Evolutionary conservation across 2,329 filamentous ascomycete genomes (phyloP).

Genomic region (Aspergillus carbonarius): DNA sequence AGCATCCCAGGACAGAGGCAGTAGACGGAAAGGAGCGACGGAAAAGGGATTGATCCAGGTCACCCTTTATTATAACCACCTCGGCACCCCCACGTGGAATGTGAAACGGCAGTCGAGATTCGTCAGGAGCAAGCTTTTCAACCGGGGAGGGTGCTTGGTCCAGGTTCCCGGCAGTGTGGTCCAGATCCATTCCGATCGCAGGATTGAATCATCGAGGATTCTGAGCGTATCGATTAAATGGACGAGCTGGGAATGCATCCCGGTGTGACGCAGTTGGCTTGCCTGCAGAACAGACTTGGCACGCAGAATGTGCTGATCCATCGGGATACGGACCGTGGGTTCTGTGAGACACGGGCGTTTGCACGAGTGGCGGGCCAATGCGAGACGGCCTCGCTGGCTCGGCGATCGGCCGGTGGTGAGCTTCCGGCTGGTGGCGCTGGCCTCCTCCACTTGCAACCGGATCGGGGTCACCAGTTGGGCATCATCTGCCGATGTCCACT

Average conservation of each 20-base stretch:
- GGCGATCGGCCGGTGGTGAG: not conserved
- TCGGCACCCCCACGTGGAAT: not conserved
- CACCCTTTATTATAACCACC: constrained; percentile 1
- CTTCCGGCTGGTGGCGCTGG: not conserved
- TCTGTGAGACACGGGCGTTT: not conserved
- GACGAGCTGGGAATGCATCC: not conserved
- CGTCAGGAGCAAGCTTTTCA: not conserved
- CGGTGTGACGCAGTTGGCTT: not conserved
- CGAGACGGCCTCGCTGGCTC: not conserved
- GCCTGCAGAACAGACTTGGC: not conserved
- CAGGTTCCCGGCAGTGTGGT: not conserved
- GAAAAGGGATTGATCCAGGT: not conserved
- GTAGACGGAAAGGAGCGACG: not conserved
- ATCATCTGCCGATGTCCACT: not conserved
- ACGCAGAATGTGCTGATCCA: not conserved
- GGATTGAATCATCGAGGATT: not conserved
- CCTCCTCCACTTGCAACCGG: not conserved
- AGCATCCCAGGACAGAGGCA: not conserved
- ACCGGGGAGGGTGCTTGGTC: not conserved
- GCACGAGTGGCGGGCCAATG: not conserved
- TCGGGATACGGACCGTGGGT: not conserved
- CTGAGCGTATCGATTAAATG: not conserved
- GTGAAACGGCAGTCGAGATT: not conserved
- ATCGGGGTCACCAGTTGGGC: not conserved
- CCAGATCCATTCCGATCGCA: not conserved